Evolutionary conservation across 805 yeast genomes (phyloP).

Genomic region (Ogataea parapolymorpha): DNA sequence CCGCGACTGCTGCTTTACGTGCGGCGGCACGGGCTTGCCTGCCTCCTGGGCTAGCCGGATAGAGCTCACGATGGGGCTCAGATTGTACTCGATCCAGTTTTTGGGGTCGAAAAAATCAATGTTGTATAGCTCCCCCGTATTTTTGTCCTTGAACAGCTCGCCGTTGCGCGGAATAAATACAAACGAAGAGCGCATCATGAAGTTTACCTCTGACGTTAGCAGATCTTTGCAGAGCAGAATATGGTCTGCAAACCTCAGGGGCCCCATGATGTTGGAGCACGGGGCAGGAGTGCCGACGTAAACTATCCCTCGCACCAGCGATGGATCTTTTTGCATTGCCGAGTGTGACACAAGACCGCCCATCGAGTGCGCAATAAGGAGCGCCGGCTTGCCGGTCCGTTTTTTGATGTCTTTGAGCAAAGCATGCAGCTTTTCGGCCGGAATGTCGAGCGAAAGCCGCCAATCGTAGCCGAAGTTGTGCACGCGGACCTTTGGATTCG

Average conservation of each 20-base stretch:
- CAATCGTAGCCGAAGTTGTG: conserved; percentile 91
- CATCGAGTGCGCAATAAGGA: conserved; percentile 89
- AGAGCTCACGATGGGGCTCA: conserved; percentile 67
- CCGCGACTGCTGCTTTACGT: conserved; percentile 28
- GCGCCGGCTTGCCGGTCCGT: conserved; percentile 49
- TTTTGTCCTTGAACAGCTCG: conserved; percentile 62
- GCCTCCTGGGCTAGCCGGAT: conserved; percentile 31
- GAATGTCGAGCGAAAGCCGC: conserved; percentile 68
- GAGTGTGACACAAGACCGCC: conserved; percentile 87
- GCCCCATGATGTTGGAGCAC: conserved; percentile 84
- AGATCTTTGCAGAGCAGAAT: conserved; percentile 72
- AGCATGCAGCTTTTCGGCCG: conserved; percentile 49
- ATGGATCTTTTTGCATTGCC: conserved; percentile 65
- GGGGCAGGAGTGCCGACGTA: conserved; percentile 84
- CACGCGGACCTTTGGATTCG: conserved; percentile 58
- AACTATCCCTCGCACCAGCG: conserved; percentile 66
- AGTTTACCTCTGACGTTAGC: conserved; percentile 76
- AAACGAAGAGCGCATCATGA: conserved; percentile 84
- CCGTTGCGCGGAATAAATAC: conserved; percentile 76
- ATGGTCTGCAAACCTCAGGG: conserved; percentile 76
- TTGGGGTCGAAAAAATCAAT: conserved; percentile 79
- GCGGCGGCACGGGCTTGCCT: conserved; percentile 14
- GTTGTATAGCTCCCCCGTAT: conserved; percentile 54
- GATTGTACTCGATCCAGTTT: conserved; percentile 71
- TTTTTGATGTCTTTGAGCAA: conserved; percentile 44